phyloP scores from a whole-genome alignment of 257 asterid genomes.

The Lavandula angustifolia region DNA sequence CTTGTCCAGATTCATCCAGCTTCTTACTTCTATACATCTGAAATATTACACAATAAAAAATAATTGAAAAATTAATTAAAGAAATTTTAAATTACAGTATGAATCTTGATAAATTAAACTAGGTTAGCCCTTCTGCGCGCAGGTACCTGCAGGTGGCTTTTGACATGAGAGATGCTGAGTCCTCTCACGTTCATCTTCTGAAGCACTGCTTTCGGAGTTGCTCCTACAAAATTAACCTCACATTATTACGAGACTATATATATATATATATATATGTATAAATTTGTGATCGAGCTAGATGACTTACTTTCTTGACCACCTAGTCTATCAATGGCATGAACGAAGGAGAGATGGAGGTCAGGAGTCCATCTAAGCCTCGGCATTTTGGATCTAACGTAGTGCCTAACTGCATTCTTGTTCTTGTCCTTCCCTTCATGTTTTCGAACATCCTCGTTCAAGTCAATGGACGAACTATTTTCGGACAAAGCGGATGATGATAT shows the following conservation, averaged over 20 bases:
- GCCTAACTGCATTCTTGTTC: conserved; percentile 55
- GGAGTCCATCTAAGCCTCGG: conserved; percentile 98
- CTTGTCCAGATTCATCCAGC: conserved; percentile 86
- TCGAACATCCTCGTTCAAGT: conserved; percentile 78
- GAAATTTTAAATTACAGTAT: neutral
- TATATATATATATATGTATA: neutral
- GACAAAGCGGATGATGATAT: conserved; percentile 42
- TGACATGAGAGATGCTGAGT: conserved; percentile 87
- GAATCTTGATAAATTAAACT: neutral
- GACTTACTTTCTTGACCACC: conserved; percentile 98
- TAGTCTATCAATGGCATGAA: conserved; percentile 78
- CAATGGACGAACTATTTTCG: conserved; percentile 49
- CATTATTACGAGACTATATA: neutral
- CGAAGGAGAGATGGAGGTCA: conserved; percentile 81
- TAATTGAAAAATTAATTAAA: too few species aligned
- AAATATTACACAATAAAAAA: neutral
- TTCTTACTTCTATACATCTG: conserved; percentile 95
- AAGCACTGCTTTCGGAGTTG: conserved; percentile 93
- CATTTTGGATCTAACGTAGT: conserved; percentile 72
- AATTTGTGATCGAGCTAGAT: neutral
- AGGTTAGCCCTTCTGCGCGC: neutral
- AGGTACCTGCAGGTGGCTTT: conserved; percentile 90
- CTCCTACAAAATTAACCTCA: conserved; percentile 49
- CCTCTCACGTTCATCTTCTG: conserved; percentile 90
- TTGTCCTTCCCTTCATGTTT: conserved; percentile 37